Percentiles rank a stretch among this genome's conserved stretches.
Evolutionary conservation across 192 early-diverging fungal species (phyloP).

Genomic region (Coemansia sp.): DNA sequence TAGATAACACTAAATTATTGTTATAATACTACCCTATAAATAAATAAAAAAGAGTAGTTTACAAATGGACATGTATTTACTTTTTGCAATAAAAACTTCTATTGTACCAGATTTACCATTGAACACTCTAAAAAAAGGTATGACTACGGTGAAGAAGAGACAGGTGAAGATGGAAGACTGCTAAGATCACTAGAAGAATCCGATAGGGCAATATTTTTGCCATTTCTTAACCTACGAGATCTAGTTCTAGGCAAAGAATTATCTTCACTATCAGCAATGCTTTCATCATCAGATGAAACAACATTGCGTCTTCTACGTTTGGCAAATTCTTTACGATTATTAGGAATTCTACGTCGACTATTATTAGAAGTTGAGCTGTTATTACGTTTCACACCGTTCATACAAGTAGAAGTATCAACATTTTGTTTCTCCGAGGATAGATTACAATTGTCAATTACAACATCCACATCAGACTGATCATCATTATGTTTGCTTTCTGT

Average conservation of each 20-base stretch:
- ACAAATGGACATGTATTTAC: no score
- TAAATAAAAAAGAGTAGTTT: no score
- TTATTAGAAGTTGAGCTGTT: not conserved
- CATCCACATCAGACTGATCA: not conserved
- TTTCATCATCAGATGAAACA: slow-evolving; percentile 26
- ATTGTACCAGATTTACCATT: slow-evolving; percentile 1
- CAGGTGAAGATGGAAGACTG: slow-evolving; percentile 8
- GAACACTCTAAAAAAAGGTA: not conserved
- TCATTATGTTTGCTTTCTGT: not conserved
- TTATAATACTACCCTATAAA: no score
- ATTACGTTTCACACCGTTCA: not conserved
- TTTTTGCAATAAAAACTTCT: not conserved
- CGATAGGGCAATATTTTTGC: not conserved
- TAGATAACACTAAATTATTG: no score
- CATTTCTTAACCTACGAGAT: not conserved
- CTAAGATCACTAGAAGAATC: not conserved
- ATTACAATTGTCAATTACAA: not conserved
- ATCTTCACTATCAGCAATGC: not conserved
- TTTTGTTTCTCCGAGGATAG: not conserved
- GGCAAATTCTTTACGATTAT: not conserved
- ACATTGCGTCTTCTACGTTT: slow-evolving; percentile 31
- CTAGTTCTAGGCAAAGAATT: not conserved
- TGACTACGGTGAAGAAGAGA: slow-evolving; percentile 3
- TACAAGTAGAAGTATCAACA: not conserved
- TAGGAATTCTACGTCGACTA: not conserved